phyloP scores from a whole-genome alignment of 1,284 basidiomycete genomes.

The Tilletiaria anomala region DNA sequence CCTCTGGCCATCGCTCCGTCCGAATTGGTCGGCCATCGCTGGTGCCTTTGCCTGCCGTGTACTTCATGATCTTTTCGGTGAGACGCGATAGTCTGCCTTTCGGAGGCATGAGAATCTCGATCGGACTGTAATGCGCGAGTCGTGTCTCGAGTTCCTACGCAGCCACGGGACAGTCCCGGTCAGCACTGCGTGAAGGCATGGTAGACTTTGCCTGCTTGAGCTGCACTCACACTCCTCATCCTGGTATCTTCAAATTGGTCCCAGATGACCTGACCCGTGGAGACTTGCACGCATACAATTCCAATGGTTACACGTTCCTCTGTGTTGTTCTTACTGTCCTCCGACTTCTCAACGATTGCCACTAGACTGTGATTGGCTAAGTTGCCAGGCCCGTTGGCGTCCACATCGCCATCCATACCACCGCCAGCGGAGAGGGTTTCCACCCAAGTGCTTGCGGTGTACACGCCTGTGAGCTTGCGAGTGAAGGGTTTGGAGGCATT shows the following conservation, averaged over 20 bases:
- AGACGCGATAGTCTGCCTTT: not conserved
- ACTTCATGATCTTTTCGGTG: not conserved
- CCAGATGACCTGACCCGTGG: conserved; percentile 81
- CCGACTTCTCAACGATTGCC: conserved; percentile 52
- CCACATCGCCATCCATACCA: conserved; percentile 46
- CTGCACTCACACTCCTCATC: conserved; percentile 8
- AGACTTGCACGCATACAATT: conserved; percentile 65
- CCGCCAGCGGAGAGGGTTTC: conserved; percentile 63
- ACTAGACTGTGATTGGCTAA: conserved; percentile 13
- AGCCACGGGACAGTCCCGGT: too few species aligned
- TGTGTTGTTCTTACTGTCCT: conserved; percentile 45
- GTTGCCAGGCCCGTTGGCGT: conserved; percentile 5
- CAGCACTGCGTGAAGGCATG: too few species aligned
- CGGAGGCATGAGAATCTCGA: conserved; percentile 52
- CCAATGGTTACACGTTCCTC: conserved; percentile 56
- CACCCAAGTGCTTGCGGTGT: conserved; percentile 73
- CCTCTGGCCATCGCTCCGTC: not conserved
- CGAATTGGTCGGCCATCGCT: not conserved
- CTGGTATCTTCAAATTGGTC: conserved; percentile 48
- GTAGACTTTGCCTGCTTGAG: too few species aligned
- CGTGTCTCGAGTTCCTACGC: conserved; percentile 28
- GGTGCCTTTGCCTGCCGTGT: not conserved
- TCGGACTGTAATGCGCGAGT: conserved; percentile 48
- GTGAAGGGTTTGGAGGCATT: conserved; percentile 51
- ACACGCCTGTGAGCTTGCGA: conserved; percentile 63